phyloP scores from a whole-genome alignment of 164 flowering plant species.

The Nelumbo lutea region DNA sequence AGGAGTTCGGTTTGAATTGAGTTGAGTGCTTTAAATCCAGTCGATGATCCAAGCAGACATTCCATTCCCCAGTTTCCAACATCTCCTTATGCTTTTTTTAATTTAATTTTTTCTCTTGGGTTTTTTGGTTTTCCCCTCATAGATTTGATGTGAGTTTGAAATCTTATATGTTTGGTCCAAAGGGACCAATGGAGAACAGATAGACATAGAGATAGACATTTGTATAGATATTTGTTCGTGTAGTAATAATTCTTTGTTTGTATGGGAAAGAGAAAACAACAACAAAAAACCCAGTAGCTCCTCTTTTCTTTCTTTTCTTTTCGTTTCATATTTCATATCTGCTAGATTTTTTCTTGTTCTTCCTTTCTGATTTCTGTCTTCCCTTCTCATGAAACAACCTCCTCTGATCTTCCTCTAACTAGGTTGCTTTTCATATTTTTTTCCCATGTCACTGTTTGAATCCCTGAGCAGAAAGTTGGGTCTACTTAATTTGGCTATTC shows the following conservation, averaged over 20 bases:
- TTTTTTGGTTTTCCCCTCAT: not conserved
- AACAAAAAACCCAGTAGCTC: not conserved
- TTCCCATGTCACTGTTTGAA: too few species aligned
- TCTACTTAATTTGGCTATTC: too few species aligned
- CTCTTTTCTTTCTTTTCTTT: not conserved
- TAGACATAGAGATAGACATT: conserved; percentile 1
- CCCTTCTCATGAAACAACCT: not conserved
- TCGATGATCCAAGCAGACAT: not conserved
- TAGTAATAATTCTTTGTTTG: conserved; percentile 22
- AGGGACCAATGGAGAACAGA: conserved; percentile 17
- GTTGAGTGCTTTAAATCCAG: conserved; percentile 3
- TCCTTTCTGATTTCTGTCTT: not conserved
- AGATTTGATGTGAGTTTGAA: not conserved
- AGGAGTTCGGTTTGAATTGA: conserved; percentile 1
- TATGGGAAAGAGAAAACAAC: conserved; percentile 1
- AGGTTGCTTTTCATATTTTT: too few species aligned
- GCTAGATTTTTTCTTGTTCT: not conserved
- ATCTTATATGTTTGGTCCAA: conserved; percentile 6
- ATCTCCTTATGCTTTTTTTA: not conserved
- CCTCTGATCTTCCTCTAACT: too few species aligned
- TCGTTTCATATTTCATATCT: not conserved
- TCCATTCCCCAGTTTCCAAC: not conserved
- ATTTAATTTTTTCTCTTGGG: not conserved
- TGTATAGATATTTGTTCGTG: conserved; percentile 21
- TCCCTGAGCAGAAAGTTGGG: not conserved